Evolutionary conservation across 352 stramenopile species (phyloP).

Genomic region (Pythium phragmiticola): DNA sequence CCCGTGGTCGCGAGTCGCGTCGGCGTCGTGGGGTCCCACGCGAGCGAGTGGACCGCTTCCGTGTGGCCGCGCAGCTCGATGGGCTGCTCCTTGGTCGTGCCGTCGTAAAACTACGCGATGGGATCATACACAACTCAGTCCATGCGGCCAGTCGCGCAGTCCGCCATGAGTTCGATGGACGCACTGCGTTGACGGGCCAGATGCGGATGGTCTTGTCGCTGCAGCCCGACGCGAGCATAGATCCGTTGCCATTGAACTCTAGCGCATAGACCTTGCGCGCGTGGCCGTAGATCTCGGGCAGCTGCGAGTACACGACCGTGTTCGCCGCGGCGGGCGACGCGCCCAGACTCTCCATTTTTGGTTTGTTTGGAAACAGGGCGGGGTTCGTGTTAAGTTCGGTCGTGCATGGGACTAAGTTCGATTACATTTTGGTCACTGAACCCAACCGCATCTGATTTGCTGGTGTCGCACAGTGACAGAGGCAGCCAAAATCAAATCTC

Average conservation of each 20-base stretch:
- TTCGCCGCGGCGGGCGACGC: conserved; percentile 1
- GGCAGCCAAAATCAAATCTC: too few species aligned
- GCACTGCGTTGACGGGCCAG: conserved; percentile 58
- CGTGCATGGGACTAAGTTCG: not conserved
- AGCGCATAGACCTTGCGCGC: conserved; percentile 79
- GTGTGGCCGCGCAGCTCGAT: conserved; percentile 70
- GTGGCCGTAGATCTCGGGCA: conserved; percentile 80
- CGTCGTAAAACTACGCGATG: conserved; percentile 16
- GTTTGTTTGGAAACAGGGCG: not conserved
- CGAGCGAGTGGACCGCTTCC: conserved; percentile 67
- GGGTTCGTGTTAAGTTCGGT: conserved; percentile 8
- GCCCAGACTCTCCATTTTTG: conserved; percentile 17
- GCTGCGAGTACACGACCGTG: conserved; percentile 37
- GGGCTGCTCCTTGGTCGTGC: conserved; percentile 41
- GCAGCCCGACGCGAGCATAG: conserved; percentile 74
- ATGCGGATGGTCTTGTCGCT: conserved; percentile 81
- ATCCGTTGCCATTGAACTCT: conserved; percentile 71
- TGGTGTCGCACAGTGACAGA: too few species aligned
- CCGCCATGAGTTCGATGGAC: not conserved
- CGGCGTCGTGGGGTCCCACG: conserved; percentile 70
- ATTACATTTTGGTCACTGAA: not conserved
- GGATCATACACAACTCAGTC: conserved; percentile 1
- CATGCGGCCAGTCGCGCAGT: not conserved
- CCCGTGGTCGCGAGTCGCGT: conserved; percentile 66
- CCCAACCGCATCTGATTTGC: not conserved